Evolutionary conservation across 1,284 basidiomycete genomes (phyloP).

Genomic region (Ustilago esculenta): DNA sequence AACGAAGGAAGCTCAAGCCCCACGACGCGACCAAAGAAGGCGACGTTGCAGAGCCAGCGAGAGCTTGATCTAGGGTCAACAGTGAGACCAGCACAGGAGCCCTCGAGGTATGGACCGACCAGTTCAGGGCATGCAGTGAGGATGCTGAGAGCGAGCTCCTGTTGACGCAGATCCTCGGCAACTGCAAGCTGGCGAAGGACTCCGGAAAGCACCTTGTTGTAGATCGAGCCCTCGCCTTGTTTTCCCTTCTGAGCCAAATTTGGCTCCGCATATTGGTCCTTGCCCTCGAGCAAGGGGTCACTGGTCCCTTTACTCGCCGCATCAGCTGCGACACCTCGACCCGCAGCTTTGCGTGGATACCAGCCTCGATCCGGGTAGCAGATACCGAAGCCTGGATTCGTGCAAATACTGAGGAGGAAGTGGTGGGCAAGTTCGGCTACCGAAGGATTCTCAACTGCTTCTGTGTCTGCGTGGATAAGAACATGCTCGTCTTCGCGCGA

Average conservation of each 20-base stretch:
- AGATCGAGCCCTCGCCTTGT: constrained; percentile 68
- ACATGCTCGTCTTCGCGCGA: constrained; percentile 52
- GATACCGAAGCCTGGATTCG: constrained; percentile 81
- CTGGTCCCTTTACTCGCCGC: constrained; percentile 16
- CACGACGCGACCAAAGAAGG: constrained; percentile 80
- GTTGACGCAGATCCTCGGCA: constrained; percentile 84
- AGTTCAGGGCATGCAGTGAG: constrained; percentile 84
- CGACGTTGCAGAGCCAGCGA: constrained; percentile 86
- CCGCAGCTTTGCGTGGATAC: constrained; percentile 73
- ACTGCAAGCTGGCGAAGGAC: constrained; percentile 79
- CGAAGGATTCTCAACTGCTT: constrained; percentile 29
- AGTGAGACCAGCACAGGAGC: constrained; percentile 73
- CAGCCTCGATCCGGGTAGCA: constrained; percentile 90
- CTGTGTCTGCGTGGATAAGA: constrained; percentile 28
- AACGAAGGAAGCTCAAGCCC: constrained; percentile 77
- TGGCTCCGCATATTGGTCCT: too few relatives aligned
- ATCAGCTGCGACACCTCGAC: background rate
- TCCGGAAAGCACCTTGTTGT: constrained; percentile 86
- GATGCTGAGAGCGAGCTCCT: constrained; percentile 83
- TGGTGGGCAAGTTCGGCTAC: constrained; percentile 84
- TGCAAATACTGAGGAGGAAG: constrained; percentile 86
- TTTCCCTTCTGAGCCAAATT: constrained; percentile 68
- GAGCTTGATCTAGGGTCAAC: constrained; percentile 87
- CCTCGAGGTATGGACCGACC: constrained; percentile 74
- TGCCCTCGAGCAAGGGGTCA: constrained; percentile 5